These are phyloP conservation scores for Trichophyton benhamiae DNA, from an alignment of 2,329 filamentous ascomycete species.

Conservation along the genomic window DNA sequence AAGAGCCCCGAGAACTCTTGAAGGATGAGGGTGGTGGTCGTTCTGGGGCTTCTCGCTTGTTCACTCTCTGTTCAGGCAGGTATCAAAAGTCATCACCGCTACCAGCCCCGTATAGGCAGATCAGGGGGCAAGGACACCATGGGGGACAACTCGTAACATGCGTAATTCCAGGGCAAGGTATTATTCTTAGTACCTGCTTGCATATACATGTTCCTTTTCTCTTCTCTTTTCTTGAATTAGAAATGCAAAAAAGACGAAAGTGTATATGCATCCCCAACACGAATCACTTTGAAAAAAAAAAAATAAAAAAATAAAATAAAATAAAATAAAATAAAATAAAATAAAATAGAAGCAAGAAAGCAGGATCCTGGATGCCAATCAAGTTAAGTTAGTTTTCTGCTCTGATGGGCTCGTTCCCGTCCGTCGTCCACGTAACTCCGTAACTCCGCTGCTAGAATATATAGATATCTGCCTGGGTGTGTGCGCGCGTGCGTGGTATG, in stretches of 20 bases:
- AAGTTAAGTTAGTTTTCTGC: neutral
- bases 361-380: neutral
- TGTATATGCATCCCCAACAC: neutral
- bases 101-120: neutral
- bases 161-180: neutral
- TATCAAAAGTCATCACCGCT: neutral
- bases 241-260: neutral
- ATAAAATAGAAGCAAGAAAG: neutral
- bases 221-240: neutral
- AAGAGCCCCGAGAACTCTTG: neutral
- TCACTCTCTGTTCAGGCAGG: neutral
- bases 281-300: neutral
- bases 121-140: neutral
- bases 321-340: neutral
- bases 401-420: neutral
- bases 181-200: neutral
- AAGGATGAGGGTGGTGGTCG: neutral
- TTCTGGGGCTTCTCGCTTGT: neutral
- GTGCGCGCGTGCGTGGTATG: neutral
- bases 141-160: neutral
- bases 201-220: neutral
- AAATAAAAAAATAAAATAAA: neutral
- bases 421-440: slow-evolving; percentile 4
- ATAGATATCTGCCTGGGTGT: neutral
- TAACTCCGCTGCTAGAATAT: slow-evolving; percentile 9